Evolutionary conservation across 2,329 filamentous ascomycete genomes (phyloP), one percentile per base, ranked within the genome.

Genomic region (Pseudogymnoascus pannorum): DNA sequence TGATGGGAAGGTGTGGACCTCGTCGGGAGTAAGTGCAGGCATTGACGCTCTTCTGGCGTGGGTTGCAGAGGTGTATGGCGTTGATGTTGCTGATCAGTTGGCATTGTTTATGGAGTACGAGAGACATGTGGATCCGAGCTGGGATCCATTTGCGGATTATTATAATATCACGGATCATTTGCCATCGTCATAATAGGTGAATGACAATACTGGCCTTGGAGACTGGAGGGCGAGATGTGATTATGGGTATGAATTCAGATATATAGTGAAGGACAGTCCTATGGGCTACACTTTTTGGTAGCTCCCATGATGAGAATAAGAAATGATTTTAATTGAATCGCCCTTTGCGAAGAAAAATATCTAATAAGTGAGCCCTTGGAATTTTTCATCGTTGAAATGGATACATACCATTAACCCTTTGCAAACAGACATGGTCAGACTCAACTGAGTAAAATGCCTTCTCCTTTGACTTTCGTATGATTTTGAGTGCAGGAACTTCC

Each of bases 61-160:
- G 57, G 20, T 59, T 6, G 57, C 33, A 20, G 38, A 42, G 11
- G 57, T 59, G 31, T 59, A 59, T 59, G 57, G 57, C 2, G 31
- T 22, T 3, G 22, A 26, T 8, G 4, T 8, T 14, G 57, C 57
- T 8, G 22, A 59, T 4, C 26, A 42, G 22, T 24, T 59, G 57
- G 33, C 38, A 16, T 22, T 38, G 5, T 16, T 12, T 36, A 59
- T 59, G 57, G 57, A 59, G 57, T 59, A 48, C 33, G 38, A 59
- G 38, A 48, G 60, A 40, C 79, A 82, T 64, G 67, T 65, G 4
- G 79, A 87, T 65, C 60, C 78, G 1, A 71, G 65, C 3, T 68
- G 74, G 16, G 85, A 88, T 72, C 81, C 81, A 0, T 88, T 85
- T 75, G 79, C 81, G n/a, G 71, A 72, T 65, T 24, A 36, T 40